These are phyloP conservation scores for Pseudocercospora fuligena DNA, from an alignment of 2,329 filamentous ascomycete species.

Conservation along the genomic window DNA sequence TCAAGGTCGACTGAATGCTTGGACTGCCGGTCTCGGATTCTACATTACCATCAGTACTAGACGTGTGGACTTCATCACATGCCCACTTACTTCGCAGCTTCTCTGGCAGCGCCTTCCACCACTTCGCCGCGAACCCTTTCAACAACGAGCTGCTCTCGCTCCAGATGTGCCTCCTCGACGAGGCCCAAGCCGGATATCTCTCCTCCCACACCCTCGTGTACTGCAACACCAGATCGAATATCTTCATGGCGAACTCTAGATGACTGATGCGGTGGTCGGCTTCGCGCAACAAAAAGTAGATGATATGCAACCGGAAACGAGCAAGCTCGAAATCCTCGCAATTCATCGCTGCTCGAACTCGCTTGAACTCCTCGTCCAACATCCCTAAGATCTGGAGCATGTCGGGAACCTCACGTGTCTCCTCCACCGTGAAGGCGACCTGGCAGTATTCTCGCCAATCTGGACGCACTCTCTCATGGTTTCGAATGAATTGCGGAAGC, in stretches of 20 bases:
- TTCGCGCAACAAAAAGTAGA: conserved; percentile 11
- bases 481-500: conserved; percentile 18
- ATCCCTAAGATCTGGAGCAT: conserved; percentile 20
- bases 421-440: conserved; percentile 16
- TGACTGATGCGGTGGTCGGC: not conserved
- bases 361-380: conserved; percentile 15
- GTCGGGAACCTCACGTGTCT: conserved; percentile 21
- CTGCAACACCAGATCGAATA: not conserved
- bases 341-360: conserved; percentile 17
- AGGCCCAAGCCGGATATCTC: not conserved
- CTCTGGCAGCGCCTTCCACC: conserved; percentile 17
- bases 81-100: conserved; percentile 14
- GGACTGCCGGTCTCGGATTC: not conserved
- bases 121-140: conserved; percentile 5
- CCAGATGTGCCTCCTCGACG: not conserved
- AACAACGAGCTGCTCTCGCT: not conserved
- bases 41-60: not conserved
- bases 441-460: conserved; percentile 13
- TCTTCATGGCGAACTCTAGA: not conserved
- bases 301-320: conserved; percentile 5
- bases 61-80: not conserved
- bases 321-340: conserved; percentile 16
- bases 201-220: not conserved
- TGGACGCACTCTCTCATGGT: not conserved
- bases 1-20: not conserved